Conservation (phyloP, 2,329 filamentous ascomycete genomes). For the Colletotrichum kahawae region DNA sequence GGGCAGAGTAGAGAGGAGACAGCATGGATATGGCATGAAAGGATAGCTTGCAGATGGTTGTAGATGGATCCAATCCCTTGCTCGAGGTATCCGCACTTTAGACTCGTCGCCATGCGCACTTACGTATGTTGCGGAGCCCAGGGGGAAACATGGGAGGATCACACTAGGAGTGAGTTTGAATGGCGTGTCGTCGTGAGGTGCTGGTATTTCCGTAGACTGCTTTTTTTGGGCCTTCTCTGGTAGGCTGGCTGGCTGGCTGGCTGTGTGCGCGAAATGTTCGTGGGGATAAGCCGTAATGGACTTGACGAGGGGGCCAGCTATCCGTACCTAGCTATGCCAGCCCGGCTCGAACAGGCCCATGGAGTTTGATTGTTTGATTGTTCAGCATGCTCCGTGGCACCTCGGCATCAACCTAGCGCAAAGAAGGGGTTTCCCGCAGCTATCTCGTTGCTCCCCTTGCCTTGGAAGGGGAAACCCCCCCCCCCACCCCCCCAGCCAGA, state of each 20-base stretch:
- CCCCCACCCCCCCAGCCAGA: background rate
- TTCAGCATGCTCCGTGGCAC: background rate
- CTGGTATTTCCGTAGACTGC: background rate
- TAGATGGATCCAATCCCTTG: constrained; percentile 1
- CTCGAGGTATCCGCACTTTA: constrained; percentile 16
- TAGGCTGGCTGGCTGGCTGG: background rate
- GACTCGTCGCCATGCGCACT: constrained; percentile 6
- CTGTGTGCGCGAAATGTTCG: background rate
- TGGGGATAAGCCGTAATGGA: background rate
- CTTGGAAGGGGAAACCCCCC: background rate
- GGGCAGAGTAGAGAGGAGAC: background rate
- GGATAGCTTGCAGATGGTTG: background rate
- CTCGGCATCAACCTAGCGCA: background rate
- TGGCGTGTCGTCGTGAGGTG: background rate
- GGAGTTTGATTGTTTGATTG: constrained; percentile 5
- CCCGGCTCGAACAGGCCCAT: background rate
- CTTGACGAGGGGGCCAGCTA: background rate
- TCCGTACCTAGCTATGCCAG: background rate
- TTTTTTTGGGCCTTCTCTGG: background rate
- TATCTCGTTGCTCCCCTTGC: background rate
- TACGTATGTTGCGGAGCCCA: constrained; percentile 11
- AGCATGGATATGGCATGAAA: background rate
- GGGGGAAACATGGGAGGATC: background rate
- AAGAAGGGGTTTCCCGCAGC: background rate
- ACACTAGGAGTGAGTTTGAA: background rate